Evolutionary conservation across 1,284 basidiomycete species (phyloP), one percentile per base, ranked within the genome.

Genomic region (Sporisorium graminicola): DNA sequence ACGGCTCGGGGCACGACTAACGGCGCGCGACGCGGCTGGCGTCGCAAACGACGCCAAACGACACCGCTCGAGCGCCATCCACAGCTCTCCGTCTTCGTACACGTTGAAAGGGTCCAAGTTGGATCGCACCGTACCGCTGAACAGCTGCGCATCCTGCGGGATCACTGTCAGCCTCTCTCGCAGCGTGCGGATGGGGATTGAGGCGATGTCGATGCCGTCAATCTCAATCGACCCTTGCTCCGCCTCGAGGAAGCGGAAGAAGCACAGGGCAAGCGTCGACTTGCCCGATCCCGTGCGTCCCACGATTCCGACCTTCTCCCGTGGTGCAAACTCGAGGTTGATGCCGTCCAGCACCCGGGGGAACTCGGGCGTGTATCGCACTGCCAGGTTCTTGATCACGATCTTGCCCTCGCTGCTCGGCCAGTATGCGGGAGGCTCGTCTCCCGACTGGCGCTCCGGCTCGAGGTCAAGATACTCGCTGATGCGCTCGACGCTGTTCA

Each of bases 221-320:
- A 99, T 90, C 22, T 91, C 62, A 64, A 99, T 98, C 52, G 88
- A 89, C 0, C 95, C 95, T 12, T 87, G 87, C 1, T 89, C 88
- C 0, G 94, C 94, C 80, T 98, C 95, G 8, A 92, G 92, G 80
- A 98, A 97, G 57, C 97, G 91, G 91, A 98, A 98, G 88, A 98
- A 94, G 22, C 92, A 93, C 27, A 97, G 88, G 0, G 94, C 94
- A 18, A 98, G 89, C 1, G 94, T 97, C 63, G 91, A 93, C 87
- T 95, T 95, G 51, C 94, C 94, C 26, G 87, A 87, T 18, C 96
- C 95, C 0, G 95, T 97, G 52, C 93, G 88, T 16, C 85, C 83
- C 5, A 85, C 81, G 46, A 85, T 84, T 29, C 84, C 85, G 65
- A 86, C 76, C 65, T 85, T 86, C 56, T 86, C 80, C 9, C 84